Conservation (phyloP, 2,329 filamentous ascomycete genomes). For the Didymosphaeria variabile region DNA sequence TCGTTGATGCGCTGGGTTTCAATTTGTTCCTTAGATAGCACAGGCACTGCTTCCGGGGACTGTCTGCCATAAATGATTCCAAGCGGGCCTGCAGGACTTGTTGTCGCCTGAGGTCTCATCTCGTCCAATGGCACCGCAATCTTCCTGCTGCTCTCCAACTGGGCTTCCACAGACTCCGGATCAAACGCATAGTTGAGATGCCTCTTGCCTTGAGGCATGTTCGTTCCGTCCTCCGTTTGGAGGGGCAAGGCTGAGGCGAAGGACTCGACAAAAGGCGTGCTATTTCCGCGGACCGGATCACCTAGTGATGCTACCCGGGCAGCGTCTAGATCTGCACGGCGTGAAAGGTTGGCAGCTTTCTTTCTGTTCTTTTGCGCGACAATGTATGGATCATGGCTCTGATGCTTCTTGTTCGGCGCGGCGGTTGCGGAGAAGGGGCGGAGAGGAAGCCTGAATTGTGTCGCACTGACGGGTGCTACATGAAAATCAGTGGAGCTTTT, state of each 20-base stretch:
- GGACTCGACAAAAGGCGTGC: constrained; percentile 84
- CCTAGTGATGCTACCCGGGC: constrained; percentile 73
- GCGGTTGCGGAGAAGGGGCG: constrained; percentile 69
- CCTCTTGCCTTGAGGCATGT: constrained; percentile 37
- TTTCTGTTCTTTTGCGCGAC: constrained; percentile 82
- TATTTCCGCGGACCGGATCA: constrained; percentile 79
- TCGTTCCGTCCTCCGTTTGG: constrained; percentile 28
- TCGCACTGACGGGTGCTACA: constrained; percentile 34
- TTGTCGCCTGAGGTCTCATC: constrained; percentile 11
- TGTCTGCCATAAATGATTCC: background rate
- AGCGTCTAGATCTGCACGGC: constrained; percentile 73
- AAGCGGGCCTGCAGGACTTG: constrained; percentile 17
- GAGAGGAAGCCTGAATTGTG: constrained; percentile 62
- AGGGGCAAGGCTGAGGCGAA: constrained; percentile 69
- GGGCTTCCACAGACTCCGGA: constrained; percentile 70
- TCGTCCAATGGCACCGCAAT: constrained; percentile 67
- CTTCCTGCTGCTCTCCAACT: constrained; percentile 72
- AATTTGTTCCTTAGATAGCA: constrained; percentile 31
- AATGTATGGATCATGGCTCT: constrained; percentile 81
- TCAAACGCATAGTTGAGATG: constrained; percentile 81
- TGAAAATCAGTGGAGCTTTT: background rate
- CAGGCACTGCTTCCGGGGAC: background rate
- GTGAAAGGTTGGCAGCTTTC: constrained; percentile 82
- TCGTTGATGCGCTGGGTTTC: constrained; percentile 40
- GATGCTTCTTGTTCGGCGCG: constrained; percentile 68